Base-by-base conservation (phyloP, 1,284 basidiomycete species). In the Boletus smithii region DNA sequence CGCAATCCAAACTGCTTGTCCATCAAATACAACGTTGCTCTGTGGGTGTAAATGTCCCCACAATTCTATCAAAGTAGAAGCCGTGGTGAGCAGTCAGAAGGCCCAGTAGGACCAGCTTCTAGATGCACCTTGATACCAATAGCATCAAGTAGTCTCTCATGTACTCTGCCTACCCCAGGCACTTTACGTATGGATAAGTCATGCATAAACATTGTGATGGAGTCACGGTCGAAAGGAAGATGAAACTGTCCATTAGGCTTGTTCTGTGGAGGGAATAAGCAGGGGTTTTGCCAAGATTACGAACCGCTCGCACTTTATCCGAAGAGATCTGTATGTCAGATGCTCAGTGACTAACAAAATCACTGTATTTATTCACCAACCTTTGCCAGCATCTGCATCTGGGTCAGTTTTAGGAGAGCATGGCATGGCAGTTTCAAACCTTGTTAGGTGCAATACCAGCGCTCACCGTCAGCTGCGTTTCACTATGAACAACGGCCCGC, bases 171-270 rank as follows among this genome's bases (percentile, higher is more conserved):
- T 50, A 95, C 83, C 0, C 92, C 92, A 2, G 90, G 91, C 14
- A 95, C 79, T 65, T 88, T 91, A 27, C 90, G 81, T 38, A 92
- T 88, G 1, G 87, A 75, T 8, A 92, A 75, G 34, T 82, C 76
- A 10, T 67, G 71, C 80, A 88, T 88, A 68, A 97, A 97, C 0
- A 69, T 69, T 34, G 76, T 76, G 56, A 95, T 85, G 1, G 76
- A 73, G 18, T 81, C 66, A 2, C 76, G 66, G 37, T 87, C 75
- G 60, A 87, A 90, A 3, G 81, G 70, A 29, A 95, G 76, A 57
- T 81, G 78, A 58, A 81, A 97, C 65, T 95, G 91, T 2, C 93
- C 94, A 61, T 97, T 91, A 0, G 94, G 94, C 69, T 97, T 97
- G 68, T 97, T 97, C 83, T 89, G 54, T 37, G 42, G 26, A 24